These are phyloP conservation scores for Rusavskia elegans DNA, from an alignment of 495 filamentous ascomycete genomes.

Conservation along the genomic window DNA sequence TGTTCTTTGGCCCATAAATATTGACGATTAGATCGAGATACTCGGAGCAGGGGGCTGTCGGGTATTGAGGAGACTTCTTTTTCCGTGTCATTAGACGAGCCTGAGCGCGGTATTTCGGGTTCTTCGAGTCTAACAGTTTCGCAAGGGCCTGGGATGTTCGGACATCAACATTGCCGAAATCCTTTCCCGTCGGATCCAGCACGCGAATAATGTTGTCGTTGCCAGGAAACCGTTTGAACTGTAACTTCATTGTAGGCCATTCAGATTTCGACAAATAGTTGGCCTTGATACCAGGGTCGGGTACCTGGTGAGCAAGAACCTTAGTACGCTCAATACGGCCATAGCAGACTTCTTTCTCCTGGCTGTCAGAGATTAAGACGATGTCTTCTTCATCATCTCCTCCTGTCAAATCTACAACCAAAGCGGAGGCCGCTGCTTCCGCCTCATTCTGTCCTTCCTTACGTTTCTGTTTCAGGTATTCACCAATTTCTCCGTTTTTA, in stretches of 20 bases:
- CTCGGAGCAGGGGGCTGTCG: conserved; percentile 35
- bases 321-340: conserved; percentile 58
- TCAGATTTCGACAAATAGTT: conserved; percentile 24
- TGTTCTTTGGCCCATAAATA: conserved; percentile 63
- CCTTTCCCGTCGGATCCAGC: conserved; percentile 47
- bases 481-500: conserved; percentile 39
- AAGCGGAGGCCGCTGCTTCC: conserved; percentile 7
- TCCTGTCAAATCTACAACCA: conserved; percentile 51
- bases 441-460: conserved; percentile 28
- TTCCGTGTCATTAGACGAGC: conserved; percentile 48
- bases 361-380: conserved; percentile 13
- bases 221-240: conserved; percentile 38
- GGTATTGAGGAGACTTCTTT: conserved; percentile 32
- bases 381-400: conserved; percentile 19
- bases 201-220: conserved; percentile 47
- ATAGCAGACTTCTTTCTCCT: conserved; percentile 62
- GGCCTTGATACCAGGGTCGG: conserved; percentile 40
- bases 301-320: conserved; percentile 52
- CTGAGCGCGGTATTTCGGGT: conserved; percentile 44
- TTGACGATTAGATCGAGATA: conserved; percentile 48
- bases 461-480: conserved; percentile 43
- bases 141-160: conserved; percentile 51
- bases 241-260: conserved; percentile 63
- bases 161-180: conserved; percentile 62
- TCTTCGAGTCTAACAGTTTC: conserved; percentile 48